Evolutionary conservation across 495 filamentous ascomycete species (phyloP), one percentile per base, ranked within the genome.

Genomic region (Penicillium coprophilum): DNA sequence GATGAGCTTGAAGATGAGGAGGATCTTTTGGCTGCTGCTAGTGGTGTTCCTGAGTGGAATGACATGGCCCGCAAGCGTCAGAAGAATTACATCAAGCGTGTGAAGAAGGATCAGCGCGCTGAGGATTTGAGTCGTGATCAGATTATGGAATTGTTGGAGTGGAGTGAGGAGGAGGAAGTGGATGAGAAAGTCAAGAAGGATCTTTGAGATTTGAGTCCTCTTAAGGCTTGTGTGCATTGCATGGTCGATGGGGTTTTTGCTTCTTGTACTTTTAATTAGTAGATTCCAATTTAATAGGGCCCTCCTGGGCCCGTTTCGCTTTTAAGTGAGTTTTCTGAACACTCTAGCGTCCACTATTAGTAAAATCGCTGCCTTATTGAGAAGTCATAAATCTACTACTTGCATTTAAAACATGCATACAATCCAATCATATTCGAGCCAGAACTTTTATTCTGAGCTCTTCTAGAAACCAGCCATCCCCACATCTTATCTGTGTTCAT

Each of bases 141-240:
- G 58, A 82, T 92, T 65, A 79, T 84, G 77, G 84, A 90, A 65
- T 83, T 85, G 62, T 72, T 91, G 71, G 77, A 85, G 60, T 79
- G 64, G 82, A 85, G 74, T 72, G 76, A 79, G 24, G 64, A 79
- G 19, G 64, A 62, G 27, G 75, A 73, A 47, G 64, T 31, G 31
- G 71, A 65, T 56, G 68, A 66, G 51, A 64, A 71, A 59, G 52
- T 61, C 44, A 70, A 69, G 55, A 65, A 71, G 62, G 56, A 64
- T 36, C 50, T 40, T 38, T 44, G 30, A 48, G 45, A 40, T 17
- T 36, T 36, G 46, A 27, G 20, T 31, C 38, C 20, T 44, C n/a
- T 46, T 39, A 17, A 1, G 11, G 17, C n/a, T 28, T 10, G 31
- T 46, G 53, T 56, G 48, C 41, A 61, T 57, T 56, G 43, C 52